Evolutionary conservation across 1,284 basidiomycete species (phyloP).

Genomic region (Cutaneotrichosporon daszewskae): DNA sequence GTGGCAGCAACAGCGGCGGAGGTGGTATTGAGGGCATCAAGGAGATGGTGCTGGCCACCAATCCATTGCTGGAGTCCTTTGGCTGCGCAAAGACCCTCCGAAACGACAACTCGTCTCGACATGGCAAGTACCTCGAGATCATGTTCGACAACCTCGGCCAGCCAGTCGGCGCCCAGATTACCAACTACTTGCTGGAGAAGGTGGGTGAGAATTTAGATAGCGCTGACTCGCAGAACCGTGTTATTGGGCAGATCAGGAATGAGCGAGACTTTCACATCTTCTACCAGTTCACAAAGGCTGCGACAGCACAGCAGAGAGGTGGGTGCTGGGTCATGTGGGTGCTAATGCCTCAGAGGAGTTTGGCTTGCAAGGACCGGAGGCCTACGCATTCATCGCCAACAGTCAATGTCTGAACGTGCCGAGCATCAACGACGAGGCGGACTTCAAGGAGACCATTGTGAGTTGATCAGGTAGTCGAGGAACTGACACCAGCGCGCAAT

Average conservation of each 20-base stretch:
- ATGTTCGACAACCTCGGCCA: constrained; percentile 94
- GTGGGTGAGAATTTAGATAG: constrained; percentile 24
- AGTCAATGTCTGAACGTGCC: constrained; percentile 89
- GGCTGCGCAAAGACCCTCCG: constrained; percentile 98
- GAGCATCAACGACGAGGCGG: constrained; percentile 82
- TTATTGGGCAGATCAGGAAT: constrained; percentile 92
- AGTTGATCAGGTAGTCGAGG: constrained; percentile 29
- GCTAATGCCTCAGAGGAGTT: constrained; percentile 65
- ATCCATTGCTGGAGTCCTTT: constrained; percentile 95
- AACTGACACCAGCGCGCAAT: constrained; percentile 69
- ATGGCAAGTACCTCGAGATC: constrained; percentile 99
- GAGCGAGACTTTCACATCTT: constrained; percentile 99
- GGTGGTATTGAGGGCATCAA: constrained; percentile 85
- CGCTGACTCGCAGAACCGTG: constrained; percentile 58
- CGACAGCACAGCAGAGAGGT: constrained; percentile 81
- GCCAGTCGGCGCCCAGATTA: constrained; percentile 95
- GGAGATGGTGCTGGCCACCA: constrained; percentile 99
- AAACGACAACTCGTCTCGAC: constrained; percentile 98
- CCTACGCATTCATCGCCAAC: constrained; percentile 87
- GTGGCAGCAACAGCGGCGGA: constrained; percentile 61
- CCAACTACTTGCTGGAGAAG: constrained; percentile 97
- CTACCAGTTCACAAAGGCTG: constrained; percentile 98
- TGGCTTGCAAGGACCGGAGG: constrained; percentile 93
- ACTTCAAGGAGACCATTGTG: constrained; percentile 83
- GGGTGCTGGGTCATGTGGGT: constrained; percentile 17